A percentile compares a stretch with the other conserved stretches of the same genome.
These are phyloP conservation scores for Graphilbum fragrans DNA, from an alignment of 2,329 filamentous ascomycete species.

Conservation along the genomic window DNA sequence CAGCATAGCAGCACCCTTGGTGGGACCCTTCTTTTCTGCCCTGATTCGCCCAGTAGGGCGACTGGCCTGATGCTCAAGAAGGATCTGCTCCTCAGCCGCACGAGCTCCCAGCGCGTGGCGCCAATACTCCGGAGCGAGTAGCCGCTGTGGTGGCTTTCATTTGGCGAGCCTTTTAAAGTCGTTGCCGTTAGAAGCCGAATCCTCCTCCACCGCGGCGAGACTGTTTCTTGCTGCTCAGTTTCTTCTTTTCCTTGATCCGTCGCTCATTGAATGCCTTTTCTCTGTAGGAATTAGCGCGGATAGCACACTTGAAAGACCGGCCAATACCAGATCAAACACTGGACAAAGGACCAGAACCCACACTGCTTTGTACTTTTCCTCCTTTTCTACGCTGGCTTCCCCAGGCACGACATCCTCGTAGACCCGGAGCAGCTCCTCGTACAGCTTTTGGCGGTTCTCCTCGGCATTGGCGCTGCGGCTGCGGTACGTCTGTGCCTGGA, in stretches of 20 bases:
- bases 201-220: conserved; percentile 22
- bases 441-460: conserved; percentile 36
- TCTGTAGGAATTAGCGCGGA: conserved; percentile 16
- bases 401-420: conserved; percentile 34
- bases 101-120: too few species aligned
- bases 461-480: conserved; percentile 38
- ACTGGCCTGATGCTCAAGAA: too few species aligned
- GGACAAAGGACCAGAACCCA: conserved; percentile 17
- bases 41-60: too few species aligned
- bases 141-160: too few species aligned
- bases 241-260: conserved; percentile 35
- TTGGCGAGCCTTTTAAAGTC: too few species aligned
- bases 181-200: not conserved
- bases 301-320: not conserved
- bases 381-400: conserved; percentile 31
- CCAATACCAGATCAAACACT: not conserved
- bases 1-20: too few species aligned
- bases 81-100: too few species aligned
- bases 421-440: conserved; percentile 33
- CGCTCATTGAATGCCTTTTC: conserved; percentile 31
- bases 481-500: conserved; percentile 42
- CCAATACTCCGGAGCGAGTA: too few species aligned
- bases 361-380: conserved; percentile 35
- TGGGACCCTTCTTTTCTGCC: too few species aligned
- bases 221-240: conserved; percentile 37